Evolutionary conservation across 75 land plant species (phyloP), one percentile per base, ranked within the genome.

Genomic region (Gnetum montanum): DNA sequence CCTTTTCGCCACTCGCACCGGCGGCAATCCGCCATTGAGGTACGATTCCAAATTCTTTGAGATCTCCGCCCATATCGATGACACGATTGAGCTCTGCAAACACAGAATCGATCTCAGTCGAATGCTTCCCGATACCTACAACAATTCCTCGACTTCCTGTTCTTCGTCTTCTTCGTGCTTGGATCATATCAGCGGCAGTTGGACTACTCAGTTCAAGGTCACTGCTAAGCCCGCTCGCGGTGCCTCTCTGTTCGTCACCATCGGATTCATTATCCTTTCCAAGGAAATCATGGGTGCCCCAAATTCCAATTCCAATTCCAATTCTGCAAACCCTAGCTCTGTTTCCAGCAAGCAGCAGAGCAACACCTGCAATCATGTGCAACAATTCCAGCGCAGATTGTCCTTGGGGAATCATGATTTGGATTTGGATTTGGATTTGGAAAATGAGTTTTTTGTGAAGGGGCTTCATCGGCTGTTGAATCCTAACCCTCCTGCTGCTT

Each of bases 201-300:
- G 96, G 96, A 84, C 78, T 19, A 86, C 97, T 0, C 80, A 72
- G 43, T 88, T 78, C 49, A 80, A 83, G 59, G 71, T 95, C 27
- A 46, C 83, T 1, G 88, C 92, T 10, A 73, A 73, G 66, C 36
- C 31, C 6, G 91, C 79, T 6, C 71, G 73, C 48, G 99, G 99
- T 22, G 96, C 81, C 7, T 55, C 59, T 3, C 61, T 95, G 49
- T 62, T 74, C 66, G 86, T 95, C 33, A 86, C 88, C 53, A 73
- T 95, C 55, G 88, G 83, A 24, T 95, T 69, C 60, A 47, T 46
- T 15, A 69, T 95, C 6, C 38, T 75, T n/a, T 61, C 31, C 10
- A 29, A 18, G 8, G 55, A 53, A 53, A 3, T 41, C 18, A 18
- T 15, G 12, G 43, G 43, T 15, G 12, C 34, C 36, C 36, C 36